Percentiles rank a stretch among this genome's conserved stretches.
phyloP scores from a whole-genome alignment of 306 rosid genomes.

The Ormosia emarginata region DNA sequence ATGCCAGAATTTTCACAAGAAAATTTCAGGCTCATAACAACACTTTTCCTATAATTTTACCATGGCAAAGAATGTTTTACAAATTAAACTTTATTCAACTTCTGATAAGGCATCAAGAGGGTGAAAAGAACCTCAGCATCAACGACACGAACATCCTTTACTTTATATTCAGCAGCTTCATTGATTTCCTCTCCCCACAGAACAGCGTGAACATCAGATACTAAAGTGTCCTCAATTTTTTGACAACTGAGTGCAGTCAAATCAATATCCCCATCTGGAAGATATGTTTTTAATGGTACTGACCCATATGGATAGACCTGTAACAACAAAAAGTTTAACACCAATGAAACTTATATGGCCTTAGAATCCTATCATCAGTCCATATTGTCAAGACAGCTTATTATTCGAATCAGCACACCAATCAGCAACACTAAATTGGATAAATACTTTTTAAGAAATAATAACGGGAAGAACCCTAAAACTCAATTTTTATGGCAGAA shows the following conservation, averaged over 20 bases:
- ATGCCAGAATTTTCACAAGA: not conserved
- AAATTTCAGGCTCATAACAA: constrained; percentile 7
- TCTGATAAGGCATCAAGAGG: not conserved
- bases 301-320: constrained; percentile 92
- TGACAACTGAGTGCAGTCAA: constrained; percentile 58
- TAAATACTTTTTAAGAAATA: not conserved
- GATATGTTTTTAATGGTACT: constrained; percentile 85
- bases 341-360: not conserved
- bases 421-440: constrained; percentile 8
- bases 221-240: constrained; percentile 61
- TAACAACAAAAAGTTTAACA: constrained; percentile 19
- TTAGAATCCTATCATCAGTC: constrained; percentile 9
- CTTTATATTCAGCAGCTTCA: constrained; percentile 64
- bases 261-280: constrained; percentile 97
- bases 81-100: constrained; percentile 11
- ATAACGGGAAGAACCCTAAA: constrained; percentile 2
- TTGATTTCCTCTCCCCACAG: constrained; percentile 64
- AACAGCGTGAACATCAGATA: constrained; percentile 52
- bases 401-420: constrained; percentile 10
- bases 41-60: constrained; percentile 3
- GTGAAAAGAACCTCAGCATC: constrained; percentile 76
- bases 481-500: not conserved
- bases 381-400: not conserved
- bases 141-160: constrained; percentile 84
- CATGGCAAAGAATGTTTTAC: constrained; percentile 10